These are phyloP conservation scores for Fraxinus ornus DNA, from an alignment of 305 asterid species.

Conservation along the genomic window DNA sequence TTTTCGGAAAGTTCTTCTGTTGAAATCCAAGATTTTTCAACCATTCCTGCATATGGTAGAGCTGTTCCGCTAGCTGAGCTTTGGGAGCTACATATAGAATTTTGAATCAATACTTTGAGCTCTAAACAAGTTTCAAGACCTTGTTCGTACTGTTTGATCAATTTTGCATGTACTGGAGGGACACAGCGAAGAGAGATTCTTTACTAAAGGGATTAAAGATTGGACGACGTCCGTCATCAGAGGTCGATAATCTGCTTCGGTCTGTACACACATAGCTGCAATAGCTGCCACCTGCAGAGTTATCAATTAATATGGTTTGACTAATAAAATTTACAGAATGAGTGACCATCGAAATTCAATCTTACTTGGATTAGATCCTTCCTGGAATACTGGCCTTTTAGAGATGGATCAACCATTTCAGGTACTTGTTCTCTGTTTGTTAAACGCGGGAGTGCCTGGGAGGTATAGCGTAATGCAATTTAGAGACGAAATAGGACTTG, in stretches of 20 bases:
- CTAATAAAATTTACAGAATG: neutral
- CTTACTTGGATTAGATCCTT: conserved; percentile 75
- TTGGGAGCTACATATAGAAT: neutral
- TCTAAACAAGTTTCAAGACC: conserved; percentile 11
- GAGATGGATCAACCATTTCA: conserved; percentile 73
- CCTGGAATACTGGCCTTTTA: conserved; percentile 51
- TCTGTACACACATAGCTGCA: conserved; percentile 80
- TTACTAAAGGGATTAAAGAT: conserved; percentile 71
- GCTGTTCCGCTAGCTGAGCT: neutral
- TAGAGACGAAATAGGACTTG: neutral
- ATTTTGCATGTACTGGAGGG: conserved; percentile 37
- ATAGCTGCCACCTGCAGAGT: conserved; percentile 70
- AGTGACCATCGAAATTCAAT: neutral
- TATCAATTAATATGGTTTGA: neutral
- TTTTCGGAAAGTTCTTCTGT: neutral
- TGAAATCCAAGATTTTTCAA: neutral
- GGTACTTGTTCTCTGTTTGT: conserved; percentile 66
- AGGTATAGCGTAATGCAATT: neutral
- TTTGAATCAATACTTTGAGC: neutral
- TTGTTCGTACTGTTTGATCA: conserved; percentile 38
- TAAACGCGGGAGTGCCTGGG: conserved; percentile 75
- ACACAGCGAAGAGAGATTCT: conserved; percentile 36
- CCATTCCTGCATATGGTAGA: neutral
- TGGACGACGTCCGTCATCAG: conserved; percentile 82
- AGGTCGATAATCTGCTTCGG: conserved; percentile 84